Base-by-base conservation (phyloP, 2,329 filamentous ascomycete genomes). In the Fusarium buxicola region DNA sequence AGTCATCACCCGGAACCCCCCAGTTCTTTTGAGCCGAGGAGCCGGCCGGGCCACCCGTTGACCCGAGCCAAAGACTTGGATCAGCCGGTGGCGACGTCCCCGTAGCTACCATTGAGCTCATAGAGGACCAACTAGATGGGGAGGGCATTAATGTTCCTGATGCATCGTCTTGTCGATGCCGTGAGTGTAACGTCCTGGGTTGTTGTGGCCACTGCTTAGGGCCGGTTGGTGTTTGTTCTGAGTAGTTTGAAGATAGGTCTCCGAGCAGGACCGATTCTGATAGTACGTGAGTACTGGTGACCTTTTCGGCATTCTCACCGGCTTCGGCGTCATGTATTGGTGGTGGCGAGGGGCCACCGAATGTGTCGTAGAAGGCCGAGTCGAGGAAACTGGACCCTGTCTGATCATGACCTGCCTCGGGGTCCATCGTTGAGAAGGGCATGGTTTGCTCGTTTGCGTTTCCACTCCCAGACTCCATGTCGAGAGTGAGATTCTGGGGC, bases 331-430 rank as follows among this genome's bases (percentile, higher is more conserved):
- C 63, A 30, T 54, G 48, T 0, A 63, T 21, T 1, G 58, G 55
- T 0, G 63, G 58, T 2, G 63, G 63, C 2, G 63, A 66, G 5
- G 62, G 56, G 3, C 65, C 65, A 8, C 44, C 35, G 11, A 68
- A 68, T 3, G 59, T 62, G 13, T 69, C 65, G 8, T 69, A 69
- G 24, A 69, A 68, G 7, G 65, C 62, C 3, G 62, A 47, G 28
- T 68, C 55, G 10, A 69, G 45, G 36, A 68, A 69, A 8, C 25
- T 48, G 4, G 58, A 21, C 2, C 52, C 55, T 30, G 51, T 43
- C 9, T 66, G 58, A 15, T 66, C 62, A 27, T 52, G 54, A 1
- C 38, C 45, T 5, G 57, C 41, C 9, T 63, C 62, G 11, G 41
- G 21, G 5, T 61, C 60, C 10, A 58, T 53, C 8, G 38, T 35